Percentiles rank a stretch among this genome's conserved stretches.
phyloP scores from a whole-genome alignment of 2,329 filamentous ascomycete genomes.

The Fusarium pilosicola region DNA sequence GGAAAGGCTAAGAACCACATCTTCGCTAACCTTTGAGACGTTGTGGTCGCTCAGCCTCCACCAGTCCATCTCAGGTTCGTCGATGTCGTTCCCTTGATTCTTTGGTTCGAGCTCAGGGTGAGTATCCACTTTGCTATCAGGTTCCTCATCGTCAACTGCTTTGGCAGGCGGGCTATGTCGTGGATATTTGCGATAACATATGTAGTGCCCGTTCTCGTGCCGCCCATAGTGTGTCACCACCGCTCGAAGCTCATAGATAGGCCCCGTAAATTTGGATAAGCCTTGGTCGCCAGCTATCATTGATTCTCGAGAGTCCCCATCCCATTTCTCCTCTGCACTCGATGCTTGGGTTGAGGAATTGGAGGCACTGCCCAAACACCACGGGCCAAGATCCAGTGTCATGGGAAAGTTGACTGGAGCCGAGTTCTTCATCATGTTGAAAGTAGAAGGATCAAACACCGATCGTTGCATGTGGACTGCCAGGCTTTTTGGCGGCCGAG shows the following conservation, averaged over 20 bases:
- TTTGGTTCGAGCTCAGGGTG: conserved; percentile 9
- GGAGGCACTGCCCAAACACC: conserved; percentile 76
- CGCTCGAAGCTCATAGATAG: conserved; percentile 80
- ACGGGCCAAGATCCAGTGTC: conserved; percentile 79
- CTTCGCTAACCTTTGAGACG: conserved; percentile 78
- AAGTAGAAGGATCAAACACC: conserved; percentile 85
- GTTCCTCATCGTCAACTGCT: conserved; percentile 16
- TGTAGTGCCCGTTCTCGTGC: conserved; percentile 96
- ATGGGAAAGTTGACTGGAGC: conserved; percentile 81
- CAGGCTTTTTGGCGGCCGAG: conserved; percentile 81
- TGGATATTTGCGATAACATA: conserved; percentile 84
- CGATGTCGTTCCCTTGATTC: conserved; percentile 23
- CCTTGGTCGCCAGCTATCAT: conserved; percentile 72
- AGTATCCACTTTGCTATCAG: conserved; percentile 14
- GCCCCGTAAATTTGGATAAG: conserved; percentile 64
- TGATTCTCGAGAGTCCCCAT: conserved; percentile 72
- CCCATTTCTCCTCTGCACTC: conserved; percentile 71
- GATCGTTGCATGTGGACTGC: conserved; percentile 92
- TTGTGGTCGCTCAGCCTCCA: conserved; percentile 92
- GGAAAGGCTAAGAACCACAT: conserved; percentile 76
- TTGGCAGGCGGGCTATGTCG: conserved; percentile 31
- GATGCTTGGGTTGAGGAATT: neutral
- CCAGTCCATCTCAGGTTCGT: conserved; percentile 69
- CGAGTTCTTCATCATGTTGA: conserved; percentile 83
- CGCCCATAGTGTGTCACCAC: conserved; percentile 89